Evolutionary conservation across 495 filamentous ascomycete genomes (phyloP).

Genomic region (Paragyromitra xinjiangensis): DNA sequence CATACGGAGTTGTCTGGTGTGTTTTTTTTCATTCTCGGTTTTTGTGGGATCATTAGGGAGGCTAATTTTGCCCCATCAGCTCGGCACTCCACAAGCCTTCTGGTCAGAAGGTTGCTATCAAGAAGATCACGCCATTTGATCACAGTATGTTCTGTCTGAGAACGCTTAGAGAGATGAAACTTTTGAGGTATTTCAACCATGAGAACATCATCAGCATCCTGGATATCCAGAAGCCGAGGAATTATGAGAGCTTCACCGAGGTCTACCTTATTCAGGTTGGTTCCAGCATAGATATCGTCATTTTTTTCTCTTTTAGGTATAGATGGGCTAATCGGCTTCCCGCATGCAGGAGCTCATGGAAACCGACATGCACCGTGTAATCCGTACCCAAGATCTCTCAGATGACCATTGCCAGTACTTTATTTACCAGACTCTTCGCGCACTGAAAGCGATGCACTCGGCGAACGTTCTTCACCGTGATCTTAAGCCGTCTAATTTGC

Average conservation of each 20-base stretch:
- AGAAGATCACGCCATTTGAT: conserved; percentile 99
- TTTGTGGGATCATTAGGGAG: background rate
- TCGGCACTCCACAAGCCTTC: conserved; percentile 99
- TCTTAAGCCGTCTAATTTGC: conserved; percentile 94
- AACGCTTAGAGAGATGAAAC: conserved; percentile 98
- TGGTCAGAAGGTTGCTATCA: conserved; percentile 98
- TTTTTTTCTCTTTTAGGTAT: background rate
- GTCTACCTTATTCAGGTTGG: conserved; percentile 97
- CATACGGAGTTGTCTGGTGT: conserved; percentile 99
- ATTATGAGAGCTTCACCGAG: conserved; percentile 95
- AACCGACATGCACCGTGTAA: conserved; percentile 99
- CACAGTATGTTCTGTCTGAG: conserved; percentile 99
- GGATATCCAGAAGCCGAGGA: conserved; percentile 97
- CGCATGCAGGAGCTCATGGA: conserved; percentile 90
- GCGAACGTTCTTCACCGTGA: conserved; percentile 98
- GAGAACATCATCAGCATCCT: conserved; percentile 99
- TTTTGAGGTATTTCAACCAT: conserved; percentile 98
- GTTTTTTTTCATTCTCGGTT: conserved; percentile 53
- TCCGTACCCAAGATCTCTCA: conserved; percentile 96
- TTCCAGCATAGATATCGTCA: background rate
- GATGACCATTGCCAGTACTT: conserved; percentile 99
- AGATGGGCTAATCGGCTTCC: conserved; percentile 25
- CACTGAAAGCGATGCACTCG: conserved; percentile 98
- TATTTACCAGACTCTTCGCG: conserved; percentile 99
- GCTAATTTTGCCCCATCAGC: conserved; percentile 62